A percentile compares a stretch with the other conserved stretches of the same genome.
phyloP scores from a whole-genome alignment of 257 asterid species.

The Ophiorrhiza pumila region DNA sequence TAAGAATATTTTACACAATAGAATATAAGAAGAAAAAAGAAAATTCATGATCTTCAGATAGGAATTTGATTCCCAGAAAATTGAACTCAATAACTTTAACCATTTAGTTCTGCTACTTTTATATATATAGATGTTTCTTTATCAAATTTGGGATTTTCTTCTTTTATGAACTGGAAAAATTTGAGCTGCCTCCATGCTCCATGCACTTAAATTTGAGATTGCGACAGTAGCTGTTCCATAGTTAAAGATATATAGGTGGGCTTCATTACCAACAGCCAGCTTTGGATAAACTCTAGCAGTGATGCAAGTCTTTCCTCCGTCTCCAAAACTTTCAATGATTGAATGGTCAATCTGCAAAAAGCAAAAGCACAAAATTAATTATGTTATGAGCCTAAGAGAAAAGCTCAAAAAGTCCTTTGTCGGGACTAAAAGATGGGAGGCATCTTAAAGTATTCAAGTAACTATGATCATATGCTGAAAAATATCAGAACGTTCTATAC shows the following conservation, averaged over 20 bases:
- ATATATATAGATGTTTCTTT: neutral
- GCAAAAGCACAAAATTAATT: neutral
- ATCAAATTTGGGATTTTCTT: constrained; percentile 14
- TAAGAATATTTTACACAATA: neutral
- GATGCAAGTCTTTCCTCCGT: constrained; percentile 34
- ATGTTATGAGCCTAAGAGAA: neutral
- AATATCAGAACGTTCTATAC: neutral
- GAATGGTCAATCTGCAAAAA: constrained; percentile 35
- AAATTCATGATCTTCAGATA: neutral
- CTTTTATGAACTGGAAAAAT: constrained; percentile 10
- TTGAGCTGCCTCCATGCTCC: constrained; percentile 29
- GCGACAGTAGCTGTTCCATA: constrained; percentile 25
- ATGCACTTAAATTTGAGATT: constrained; percentile 25
- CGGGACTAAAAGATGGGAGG: too few species aligned
- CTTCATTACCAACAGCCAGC: constrained; percentile 14
- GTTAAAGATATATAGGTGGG: constrained; percentile 29
- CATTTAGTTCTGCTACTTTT: too few species aligned
- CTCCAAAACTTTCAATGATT: constrained; percentile 37
- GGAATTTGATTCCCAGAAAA: neutral
- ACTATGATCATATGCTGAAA: neutral
- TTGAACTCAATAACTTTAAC: neutral
- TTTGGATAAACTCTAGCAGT: constrained; percentile 36
- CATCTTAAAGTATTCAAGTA: neutral
- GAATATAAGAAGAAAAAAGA: neutral
- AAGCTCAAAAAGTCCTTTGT: neutral